Percentiles rank a stretch among this genome's conserved stretches.
These are phyloP conservation scores for Gracilaria caudata DNA, from an alignment of 23 red algal genomes.

Conservation along the genomic window DNA sequence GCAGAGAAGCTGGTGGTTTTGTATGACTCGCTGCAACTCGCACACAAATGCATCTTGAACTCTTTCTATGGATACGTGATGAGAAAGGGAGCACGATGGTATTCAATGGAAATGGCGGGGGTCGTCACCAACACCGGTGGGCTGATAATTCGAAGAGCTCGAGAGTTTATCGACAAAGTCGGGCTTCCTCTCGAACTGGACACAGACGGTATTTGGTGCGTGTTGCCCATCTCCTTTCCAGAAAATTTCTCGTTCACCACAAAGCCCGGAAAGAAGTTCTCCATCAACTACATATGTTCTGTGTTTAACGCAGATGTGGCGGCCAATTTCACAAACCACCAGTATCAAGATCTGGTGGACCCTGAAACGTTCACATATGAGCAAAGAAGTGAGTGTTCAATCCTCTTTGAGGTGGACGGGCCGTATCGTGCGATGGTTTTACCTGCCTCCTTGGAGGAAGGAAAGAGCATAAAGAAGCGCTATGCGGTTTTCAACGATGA, in stretches of 20 bases:
- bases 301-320: constrained; percentile 89
- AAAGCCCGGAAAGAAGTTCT: constrained; percentile 48
- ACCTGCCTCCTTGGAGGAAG: constrained; percentile 93
- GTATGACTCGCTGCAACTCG: constrained; percentile 96
- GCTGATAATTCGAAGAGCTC: constrained; percentile 89
- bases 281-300: constrained; percentile 86
- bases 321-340: constrained; percentile 91
- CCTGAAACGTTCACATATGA: constrained; percentile 67
- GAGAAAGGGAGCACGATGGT: constrained; percentile 94
- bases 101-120: constrained; percentile 99
- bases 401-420: constrained; percentile 98
- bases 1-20: constrained; percentile 82
- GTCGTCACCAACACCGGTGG: constrained; percentile 98
- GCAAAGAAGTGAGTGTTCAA: constrained; percentile 81
- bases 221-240: constrained; percentile 86
- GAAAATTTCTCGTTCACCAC: constrained; percentile 79
- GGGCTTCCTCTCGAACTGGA: constrained; percentile 96
- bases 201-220: constrained; percentile 99
- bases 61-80: constrained; percentile 99
- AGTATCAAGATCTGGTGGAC: constrained; percentile 90
- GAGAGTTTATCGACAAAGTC: constrained; percentile 92
- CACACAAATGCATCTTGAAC: constrained; percentile 99
- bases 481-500: constrained; percentile 99
- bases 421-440: constrained; percentile 98
- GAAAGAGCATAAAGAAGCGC: constrained; percentile 98